These are phyloP conservation scores for Basidiobolus heterosporus DNA, from an alignment of 371 early-diverging fungal genomes.

Conservation along the genomic window DNA sequence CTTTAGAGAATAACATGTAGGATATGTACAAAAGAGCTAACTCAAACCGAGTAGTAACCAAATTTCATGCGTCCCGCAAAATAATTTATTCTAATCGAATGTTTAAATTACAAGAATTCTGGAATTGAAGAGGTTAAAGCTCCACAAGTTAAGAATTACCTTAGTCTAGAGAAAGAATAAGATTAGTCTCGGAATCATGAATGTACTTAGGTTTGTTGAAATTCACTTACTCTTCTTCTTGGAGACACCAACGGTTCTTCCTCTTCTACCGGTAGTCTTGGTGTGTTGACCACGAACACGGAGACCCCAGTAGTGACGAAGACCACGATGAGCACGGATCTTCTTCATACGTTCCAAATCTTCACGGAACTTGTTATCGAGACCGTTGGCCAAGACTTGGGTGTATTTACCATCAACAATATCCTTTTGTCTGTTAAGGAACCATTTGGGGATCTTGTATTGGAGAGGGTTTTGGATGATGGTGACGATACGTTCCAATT, in stretches of 20 bases:
- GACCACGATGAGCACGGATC: slow-evolving; percentile 86
- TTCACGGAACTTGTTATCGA: slow-evolving; percentile 93
- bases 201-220: no score
- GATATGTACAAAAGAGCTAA: no score
- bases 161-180: no score
- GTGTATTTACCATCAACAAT: slow-evolving; percentile 80
- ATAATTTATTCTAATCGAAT: no score
- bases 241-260: slow-evolving; percentile 90
- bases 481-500: slow-evolving; percentile 75
- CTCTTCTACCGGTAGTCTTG: slow-evolving; percentile 96
- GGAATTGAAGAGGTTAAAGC: no score
- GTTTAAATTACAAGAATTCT: no score
- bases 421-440: slow-evolving; percentile 98
- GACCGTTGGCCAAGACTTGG: slow-evolving; percentile 85
- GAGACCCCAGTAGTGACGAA: slow-evolving; percentile 93
- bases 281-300: slow-evolving; percentile 89
- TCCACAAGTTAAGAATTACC: no score
- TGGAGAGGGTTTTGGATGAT: slow-evolving; percentile 83
- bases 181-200: no score
- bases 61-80: no score
- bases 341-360: slow-evolving; percentile 93
- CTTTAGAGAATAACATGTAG: no score
- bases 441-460: slow-evolving; percentile 96
- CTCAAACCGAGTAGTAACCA: no score
- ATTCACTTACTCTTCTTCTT: slow-evolving; percentile 65